A percentile compares a stretch with the other conserved stretches of the same genome.
Conservation (phyloP, 345 rosid species). For the Pistacia integerrima region DNA sequence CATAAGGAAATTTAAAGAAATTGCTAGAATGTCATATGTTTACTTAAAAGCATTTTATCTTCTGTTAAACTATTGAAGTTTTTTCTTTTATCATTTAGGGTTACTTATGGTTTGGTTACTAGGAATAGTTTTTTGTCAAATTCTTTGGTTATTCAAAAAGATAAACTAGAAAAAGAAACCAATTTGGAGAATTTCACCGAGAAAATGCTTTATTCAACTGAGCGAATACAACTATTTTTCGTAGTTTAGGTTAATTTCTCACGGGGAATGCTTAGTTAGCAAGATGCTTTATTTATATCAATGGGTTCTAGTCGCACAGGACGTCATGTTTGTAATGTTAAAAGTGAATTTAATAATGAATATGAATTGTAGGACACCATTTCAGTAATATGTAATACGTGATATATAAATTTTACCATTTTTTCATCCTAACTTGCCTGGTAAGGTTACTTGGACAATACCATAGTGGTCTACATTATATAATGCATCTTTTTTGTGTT, state of each 20-base stretch:
- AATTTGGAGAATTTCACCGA: neutral
- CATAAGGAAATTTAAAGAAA: neutral
- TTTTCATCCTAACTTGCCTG: neutral
- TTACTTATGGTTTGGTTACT: slow-evolving; percentile 1
- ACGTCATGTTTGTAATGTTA: neutral
- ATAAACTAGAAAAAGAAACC: no score
- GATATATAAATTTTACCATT: no score
- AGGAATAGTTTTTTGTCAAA: neutral
- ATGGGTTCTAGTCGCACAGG: neutral
- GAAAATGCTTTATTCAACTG: neutral
- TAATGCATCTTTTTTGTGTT: neutral
- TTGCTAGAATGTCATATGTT: neutral
- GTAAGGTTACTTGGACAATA: neutral
- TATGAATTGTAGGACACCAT: neutral
- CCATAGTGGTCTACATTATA: neutral
- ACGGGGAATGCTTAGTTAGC: neutral
- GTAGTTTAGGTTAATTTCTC: neutral
- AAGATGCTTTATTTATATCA: no score
- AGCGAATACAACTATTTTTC: neutral
- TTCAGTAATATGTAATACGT: neutral
- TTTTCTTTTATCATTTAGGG: neutral
- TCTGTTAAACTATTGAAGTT: no score
- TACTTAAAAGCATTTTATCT: neutral
- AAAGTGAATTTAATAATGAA: neutral
- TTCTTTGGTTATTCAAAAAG: no score